Base-by-base conservation (phyloP, 495 filamentous ascomycete genomes). In the Penicillium flavigenum region DNA sequence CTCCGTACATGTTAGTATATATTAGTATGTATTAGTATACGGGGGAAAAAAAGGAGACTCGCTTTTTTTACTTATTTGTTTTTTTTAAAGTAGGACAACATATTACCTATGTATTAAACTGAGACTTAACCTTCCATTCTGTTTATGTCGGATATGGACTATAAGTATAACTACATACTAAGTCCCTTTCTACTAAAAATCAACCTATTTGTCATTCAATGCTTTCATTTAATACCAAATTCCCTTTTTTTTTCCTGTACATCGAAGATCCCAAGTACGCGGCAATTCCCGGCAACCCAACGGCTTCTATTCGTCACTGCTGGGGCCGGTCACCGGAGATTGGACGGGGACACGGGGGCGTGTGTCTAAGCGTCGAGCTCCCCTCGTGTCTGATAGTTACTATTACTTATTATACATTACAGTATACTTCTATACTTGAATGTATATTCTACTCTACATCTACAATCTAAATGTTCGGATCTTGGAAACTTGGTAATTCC, bases 221-320 rank as follows among this genome's bases (percentile, higher is more conserved):
- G 26, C 22, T 29, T 27, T 16, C 19, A 22, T 51, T 51, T 38
- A 41, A 51, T 51, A 51, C 38, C 39, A 16, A 26, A 42, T 36
- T 6, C 6, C 11, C 36, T 36, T 34, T 26, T 26, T 24, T 26
- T 44, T 22, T 22, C 16, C 47, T 50, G 47, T 50, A 49, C 50
- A 38, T 44, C 34, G 14, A 41, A 41, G 22, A 34, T 51, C 20
- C 14, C 42, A 54, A 48, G 49, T 42, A 52, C 51, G 42, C 63
- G 63, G 63, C 59, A 65, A 65, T 65, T 63, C 57, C 63, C 63
- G 63, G 63, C 53, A 55, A 51, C 54, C 54, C 49, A 57, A 22
- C 16, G 5, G 8, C 31, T 49, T 46, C 52, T 19, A 52, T 56
- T 64, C 58, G 62, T 48, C 51, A 39, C 50, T 45, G 49, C 41